Conservation (phyloP, 805 yeast species). For the Sungouiella blattae region DNA sequence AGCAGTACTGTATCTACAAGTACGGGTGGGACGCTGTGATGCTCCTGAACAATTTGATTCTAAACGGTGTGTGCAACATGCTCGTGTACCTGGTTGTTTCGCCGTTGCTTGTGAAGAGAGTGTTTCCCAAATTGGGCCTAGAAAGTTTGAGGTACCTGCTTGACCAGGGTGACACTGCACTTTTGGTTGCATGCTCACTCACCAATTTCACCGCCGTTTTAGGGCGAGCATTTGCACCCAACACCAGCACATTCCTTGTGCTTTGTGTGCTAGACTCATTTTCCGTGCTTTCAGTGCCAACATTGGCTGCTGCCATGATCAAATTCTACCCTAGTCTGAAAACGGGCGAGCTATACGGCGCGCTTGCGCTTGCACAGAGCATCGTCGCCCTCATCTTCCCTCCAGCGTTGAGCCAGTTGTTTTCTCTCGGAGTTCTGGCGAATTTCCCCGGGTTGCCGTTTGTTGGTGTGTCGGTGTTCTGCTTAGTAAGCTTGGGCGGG, state of each 20-base stretch:
- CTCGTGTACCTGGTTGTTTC: neutral
- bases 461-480: no score
- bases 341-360: constrained; percentile 2
- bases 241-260: neutral
- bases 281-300: neutral
- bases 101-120: neutral
- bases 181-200: neutral
- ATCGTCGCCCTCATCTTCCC: neutral
- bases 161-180: neutral
- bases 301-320: neutral
- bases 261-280: neutral
- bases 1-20: constrained; percentile 2
- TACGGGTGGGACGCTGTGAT: constrained; percentile 1
- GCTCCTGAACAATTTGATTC: neutral
- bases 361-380: constrained; percentile 1
- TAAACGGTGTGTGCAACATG: neutral
- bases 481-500: no score
- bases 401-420: neutral
- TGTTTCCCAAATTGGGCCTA: constrained; percentile 1
- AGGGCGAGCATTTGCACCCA: neutral
- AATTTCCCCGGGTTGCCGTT: no score
- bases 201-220: neutral
- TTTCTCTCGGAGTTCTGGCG: neutral
- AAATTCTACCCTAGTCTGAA: neutral
- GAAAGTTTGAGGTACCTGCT: neutral